Percentiles rank a stretch among this genome's conserved stretches.
These are phyloP conservation scores for Funneliformis mosseae DNA, from an alignment of 192 early-diverging fungal species.

Conservation along the genomic window DNA sequence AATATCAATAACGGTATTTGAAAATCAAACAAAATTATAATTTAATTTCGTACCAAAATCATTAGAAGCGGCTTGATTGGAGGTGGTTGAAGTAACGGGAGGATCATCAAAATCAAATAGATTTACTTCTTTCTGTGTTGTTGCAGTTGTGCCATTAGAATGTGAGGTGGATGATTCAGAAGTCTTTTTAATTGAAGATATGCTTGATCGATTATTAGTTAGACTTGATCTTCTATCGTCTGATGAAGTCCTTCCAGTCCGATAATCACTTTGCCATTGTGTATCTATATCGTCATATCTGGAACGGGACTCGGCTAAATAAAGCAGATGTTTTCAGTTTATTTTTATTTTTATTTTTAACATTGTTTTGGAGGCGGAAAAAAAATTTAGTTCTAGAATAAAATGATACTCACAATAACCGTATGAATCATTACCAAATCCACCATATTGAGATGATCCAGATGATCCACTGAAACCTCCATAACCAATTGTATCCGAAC, in stretches of 20 bases:
- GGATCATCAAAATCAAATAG: constrained; percentile 72
- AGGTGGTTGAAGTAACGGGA: constrained; percentile 33
- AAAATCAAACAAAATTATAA: constrained; percentile 28
- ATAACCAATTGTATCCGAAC: constrained; percentile 50
- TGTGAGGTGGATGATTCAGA: constrained; percentile 36
- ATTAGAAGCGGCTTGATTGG: constrained; percentile 40
- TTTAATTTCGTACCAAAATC: constrained; percentile 22
- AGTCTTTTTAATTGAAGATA: constrained; percentile 39
- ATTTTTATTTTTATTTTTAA: neutral
- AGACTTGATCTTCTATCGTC: constrained; percentile 7
- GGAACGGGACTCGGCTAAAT: constrained; percentile 26
- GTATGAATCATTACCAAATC: constrained; percentile 66
- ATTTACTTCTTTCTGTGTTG: constrained; percentile 53
- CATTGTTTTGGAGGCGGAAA: neutral
- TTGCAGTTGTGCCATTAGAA: constrained; percentile 25
- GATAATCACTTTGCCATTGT: constrained; percentile 10
- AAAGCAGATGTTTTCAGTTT: neutral
- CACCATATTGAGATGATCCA: constrained; percentile 53
- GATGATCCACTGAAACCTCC: constrained; percentile 43
- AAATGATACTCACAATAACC: constrained; percentile 34
- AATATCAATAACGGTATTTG: constrained; percentile 22
- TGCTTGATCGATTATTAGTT: neutral
- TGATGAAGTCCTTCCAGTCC: neutral
- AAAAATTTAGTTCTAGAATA: neutral
- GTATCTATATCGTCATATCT: constrained; percentile 26